Percentiles rank a stretch among this genome's conserved stretches.
phyloP scores from a whole-genome alignment of 257 asterid genomes.

The Petunia axillaris region DNA sequence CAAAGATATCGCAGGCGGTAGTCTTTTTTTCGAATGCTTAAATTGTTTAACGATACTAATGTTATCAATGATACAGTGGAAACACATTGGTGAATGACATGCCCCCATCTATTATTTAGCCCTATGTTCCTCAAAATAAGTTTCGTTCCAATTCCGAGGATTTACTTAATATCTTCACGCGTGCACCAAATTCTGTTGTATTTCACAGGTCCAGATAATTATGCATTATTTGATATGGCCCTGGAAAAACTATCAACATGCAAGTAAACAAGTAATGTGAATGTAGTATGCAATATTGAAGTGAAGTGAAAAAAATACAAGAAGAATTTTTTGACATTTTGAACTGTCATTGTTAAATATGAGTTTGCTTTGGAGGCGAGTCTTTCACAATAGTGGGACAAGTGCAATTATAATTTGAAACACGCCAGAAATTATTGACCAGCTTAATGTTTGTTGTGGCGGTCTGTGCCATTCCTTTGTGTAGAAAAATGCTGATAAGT shows the following conservation, averaged over 20 bases:
- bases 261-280: neutral
- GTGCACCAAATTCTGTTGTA: neutral
- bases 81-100: conserved; percentile 21
- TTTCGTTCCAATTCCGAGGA: neutral
- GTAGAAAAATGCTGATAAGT: conserved; percentile 64
- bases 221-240: neutral
- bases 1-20: neutral
- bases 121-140: conserved; percentile 10
- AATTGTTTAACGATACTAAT: neutral
- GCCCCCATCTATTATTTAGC: neutral
- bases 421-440: neutral
- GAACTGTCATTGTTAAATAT: neutral
- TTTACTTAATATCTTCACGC: neutral
- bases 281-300: conserved; percentile 12
- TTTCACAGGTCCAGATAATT: neutral
- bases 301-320: neutral
- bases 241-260: neutral
- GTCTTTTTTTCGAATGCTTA: neutral
- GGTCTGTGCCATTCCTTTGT: conserved; percentile 22
- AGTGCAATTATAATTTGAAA: neutral
- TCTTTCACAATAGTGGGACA: neutral
- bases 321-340: conserved; percentile 12
- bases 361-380: conserved; percentile 5
- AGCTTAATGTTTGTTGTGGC: conserved; percentile 1
- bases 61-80: conserved; percentile 4